Conservation (phyloP, 495 filamentous ascomycete species). For the Elasticomyces elasticus region DNA sequence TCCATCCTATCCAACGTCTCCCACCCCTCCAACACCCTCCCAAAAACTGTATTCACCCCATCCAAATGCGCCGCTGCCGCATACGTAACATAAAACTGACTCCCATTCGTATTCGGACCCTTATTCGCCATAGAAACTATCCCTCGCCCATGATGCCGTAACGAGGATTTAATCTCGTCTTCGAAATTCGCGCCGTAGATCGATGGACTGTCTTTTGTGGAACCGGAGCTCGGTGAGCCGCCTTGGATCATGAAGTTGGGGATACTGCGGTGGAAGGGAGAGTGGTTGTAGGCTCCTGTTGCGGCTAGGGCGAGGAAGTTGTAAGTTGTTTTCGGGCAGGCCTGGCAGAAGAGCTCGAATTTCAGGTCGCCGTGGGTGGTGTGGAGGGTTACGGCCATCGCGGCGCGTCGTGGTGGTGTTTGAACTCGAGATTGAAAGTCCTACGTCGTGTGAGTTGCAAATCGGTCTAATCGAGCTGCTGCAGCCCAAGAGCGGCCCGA, state of each 20-base stretch:
- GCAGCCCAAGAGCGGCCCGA: no score
- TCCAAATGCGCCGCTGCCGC: slow-evolving; percentile 84
- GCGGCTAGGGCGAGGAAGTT: slow-evolving; percentile 97
- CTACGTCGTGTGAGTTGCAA: no score
- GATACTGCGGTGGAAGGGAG: slow-evolving; percentile 82
- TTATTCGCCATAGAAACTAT: slow-evolving; percentile 92
- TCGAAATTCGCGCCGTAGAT: slow-evolving; percentile 80
- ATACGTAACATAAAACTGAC: slow-evolving; percentile 88
- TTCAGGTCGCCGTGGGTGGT: slow-evolving; percentile 87
- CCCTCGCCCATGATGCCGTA: slow-evolving; percentile 79
- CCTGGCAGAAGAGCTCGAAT: slow-evolving; percentile 92
- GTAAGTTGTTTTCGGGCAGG: slow-evolving; percentile 81
- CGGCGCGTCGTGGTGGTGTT: not conserved
- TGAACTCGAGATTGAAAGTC: no score
- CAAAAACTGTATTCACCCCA: slow-evolving; percentile 90
- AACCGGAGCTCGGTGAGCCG: slow-evolving; percentile 61
- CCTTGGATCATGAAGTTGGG: slow-evolving; percentile 89
- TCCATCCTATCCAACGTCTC: slow-evolving; percentile 68
- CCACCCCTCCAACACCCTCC: slow-evolving; percentile 62
- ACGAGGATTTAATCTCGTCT: slow-evolving; percentile 80
- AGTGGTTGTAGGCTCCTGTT: slow-evolving; percentile 71
- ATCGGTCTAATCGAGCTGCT: not conserved
- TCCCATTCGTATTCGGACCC: slow-evolving; percentile 72
- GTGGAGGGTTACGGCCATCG: slow-evolving; percentile 47
- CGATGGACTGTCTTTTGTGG: slow-evolving; percentile 49